Evolutionary conservation across 768 basidiomycete species (phyloP).

Genomic region (Psilocybe cyanescens): DNA sequence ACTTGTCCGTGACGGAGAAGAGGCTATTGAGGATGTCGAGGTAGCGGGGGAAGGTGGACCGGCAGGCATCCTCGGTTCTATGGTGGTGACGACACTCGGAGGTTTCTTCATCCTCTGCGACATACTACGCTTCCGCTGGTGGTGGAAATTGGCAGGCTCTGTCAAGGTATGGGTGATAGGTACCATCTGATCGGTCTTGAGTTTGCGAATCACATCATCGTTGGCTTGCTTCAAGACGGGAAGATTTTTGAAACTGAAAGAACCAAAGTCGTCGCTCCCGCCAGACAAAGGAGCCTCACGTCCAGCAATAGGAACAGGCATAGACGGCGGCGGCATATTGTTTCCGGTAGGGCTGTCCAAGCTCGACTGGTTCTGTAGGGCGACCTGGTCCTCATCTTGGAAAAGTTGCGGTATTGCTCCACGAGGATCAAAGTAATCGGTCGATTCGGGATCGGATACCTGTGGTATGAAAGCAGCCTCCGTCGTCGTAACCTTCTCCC

Average conservation of each 20-base stretch:
- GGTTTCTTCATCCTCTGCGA: slow-evolving; percentile 84
- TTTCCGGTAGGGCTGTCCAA: slow-evolving; percentile 51
- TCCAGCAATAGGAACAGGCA: slow-evolving; percentile 44
- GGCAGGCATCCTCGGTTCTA: slow-evolving; percentile 67
- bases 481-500: slow-evolving; percentile 86
- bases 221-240: slow-evolving; percentile 97
- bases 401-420: slow-evolving; percentile 91
- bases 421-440: slow-evolving; percentile 99
- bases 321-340: slow-evolving; percentile 44
- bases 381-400: slow-evolving; percentile 81
- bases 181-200: slow-evolving; percentile 88
- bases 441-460: slow-evolving; percentile 94
- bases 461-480: slow-evolving; percentile 97
- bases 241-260: slow-evolving; percentile 98
- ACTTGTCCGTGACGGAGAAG: slow-evolving; percentile 82
- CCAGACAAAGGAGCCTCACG: slow-evolving; percentile 53
- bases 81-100: slow-evolving; percentile 72
- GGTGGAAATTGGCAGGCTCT: slow-evolving; percentile 60
- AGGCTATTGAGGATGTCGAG: slow-evolving; percentile 89
- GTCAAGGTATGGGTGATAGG: slow-evolving; percentile 77
- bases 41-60: slow-evolving; percentile 92
- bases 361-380: slow-evolving; percentile 51
- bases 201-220: slow-evolving; percentile 95
- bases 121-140: slow-evolving; percentile 77
- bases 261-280: slow-evolving; percentile 90